A percentile compares a stretch with the other conserved stretches of the same genome.
phyloP scores from a whole-genome alignment of 1,284 basidiomycete species.

The Golubevia sp. region DNA sequence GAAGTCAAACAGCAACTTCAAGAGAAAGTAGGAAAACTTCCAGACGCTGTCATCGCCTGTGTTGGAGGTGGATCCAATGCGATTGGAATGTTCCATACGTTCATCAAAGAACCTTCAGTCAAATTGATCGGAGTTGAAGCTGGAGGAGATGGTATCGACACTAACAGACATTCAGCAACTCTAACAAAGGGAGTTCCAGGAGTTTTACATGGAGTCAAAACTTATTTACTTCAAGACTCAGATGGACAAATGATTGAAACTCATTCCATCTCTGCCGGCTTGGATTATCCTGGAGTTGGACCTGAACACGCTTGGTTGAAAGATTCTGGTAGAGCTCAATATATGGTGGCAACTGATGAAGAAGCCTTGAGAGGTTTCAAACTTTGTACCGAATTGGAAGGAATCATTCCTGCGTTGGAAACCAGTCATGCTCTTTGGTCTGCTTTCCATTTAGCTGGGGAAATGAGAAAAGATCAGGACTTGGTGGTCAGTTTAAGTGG shows the following conservation, averaged over 20 bases:
- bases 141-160: constrained; percentile 77
- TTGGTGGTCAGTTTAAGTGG: constrained; percentile 75
- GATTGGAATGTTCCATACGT: constrained; percentile 70
- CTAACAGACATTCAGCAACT: constrained; percentile 86
- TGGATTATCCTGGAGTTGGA: constrained; percentile 83
- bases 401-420: constrained; percentile 96
- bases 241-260: constrained; percentile 95
- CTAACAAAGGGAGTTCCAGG: constrained; percentile 86
- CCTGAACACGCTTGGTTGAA: constrained; percentile 98
- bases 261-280: constrained; percentile 92
- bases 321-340: constrained; percentile 89
- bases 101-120: constrained; percentile 46
- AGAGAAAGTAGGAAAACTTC: constrained; percentile 78
- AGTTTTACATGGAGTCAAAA: constrained; percentile 92
- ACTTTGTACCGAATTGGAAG: constrained; percentile 86
- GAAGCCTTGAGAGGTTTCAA: constrained; percentile 91
- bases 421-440: constrained; percentile 95
- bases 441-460: constrained; percentile 82
- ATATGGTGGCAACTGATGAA: constrained; percentile 88
- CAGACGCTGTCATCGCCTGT: constrained; percentile 92
- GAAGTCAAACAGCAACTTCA: constrained; percentile 90
- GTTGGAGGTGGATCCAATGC: constrained; percentile 97
- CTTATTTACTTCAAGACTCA: constrained; percentile 87
- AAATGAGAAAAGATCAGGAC: constrained; percentile 79
- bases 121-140: constrained; percentile 57